Evolutionary conservation across 2,329 filamentous ascomycete genomes (phyloP), one percentile per base, ranked within the genome.

Genomic region (Sporothrix luriei): DNA sequence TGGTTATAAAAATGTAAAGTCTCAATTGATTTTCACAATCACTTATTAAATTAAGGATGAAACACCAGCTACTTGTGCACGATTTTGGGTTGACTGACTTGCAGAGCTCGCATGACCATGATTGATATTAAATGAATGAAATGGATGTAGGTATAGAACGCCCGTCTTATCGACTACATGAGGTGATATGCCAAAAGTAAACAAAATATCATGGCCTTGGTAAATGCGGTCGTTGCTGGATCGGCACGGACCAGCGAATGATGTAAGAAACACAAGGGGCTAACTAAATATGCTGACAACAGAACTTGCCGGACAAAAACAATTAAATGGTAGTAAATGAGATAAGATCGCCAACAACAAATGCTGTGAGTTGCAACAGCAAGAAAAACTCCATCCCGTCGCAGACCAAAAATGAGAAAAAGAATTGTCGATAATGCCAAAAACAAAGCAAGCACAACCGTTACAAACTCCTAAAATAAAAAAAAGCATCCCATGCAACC

Each of bases 261-360:
- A 46, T 46, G 5, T 19, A 62, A 62, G 11, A n/a, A 62, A 38
- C 38, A 40, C 46, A 62, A 62, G 43, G 57, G n/a, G n/a, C n/a
- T n/a, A n/a, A 21, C 33, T 43, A n/a, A 19, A 5, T 26, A 46
- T 62, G 57, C 38, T 62, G n/a, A 6, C 57, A 16, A 59, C 2
- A 61, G 19, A 46, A 48, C 33, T 21, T n/a, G 19, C 52, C 26
- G 13, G 43, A 33, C 54, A 68, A 46, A 68, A 65, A 61, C n/a
- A 65, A 70, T 49, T 14, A 59, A 61, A 51, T 19, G 59, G 33
- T 9, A 26, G 19, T 24, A 66, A 24, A 67, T 55, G 16, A 57
- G 40, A 7, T 48, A 24, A 69, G 29, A 33, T 64, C 19, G 26
- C 48, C 54, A 55, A 61, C 29, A 59, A 46, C 38, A 46, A n/a